Evolutionary conservation across 2,329 filamentous ascomycete genomes (phyloP).

Genomic region (Pyrenophora tritici-repentis): DNA sequence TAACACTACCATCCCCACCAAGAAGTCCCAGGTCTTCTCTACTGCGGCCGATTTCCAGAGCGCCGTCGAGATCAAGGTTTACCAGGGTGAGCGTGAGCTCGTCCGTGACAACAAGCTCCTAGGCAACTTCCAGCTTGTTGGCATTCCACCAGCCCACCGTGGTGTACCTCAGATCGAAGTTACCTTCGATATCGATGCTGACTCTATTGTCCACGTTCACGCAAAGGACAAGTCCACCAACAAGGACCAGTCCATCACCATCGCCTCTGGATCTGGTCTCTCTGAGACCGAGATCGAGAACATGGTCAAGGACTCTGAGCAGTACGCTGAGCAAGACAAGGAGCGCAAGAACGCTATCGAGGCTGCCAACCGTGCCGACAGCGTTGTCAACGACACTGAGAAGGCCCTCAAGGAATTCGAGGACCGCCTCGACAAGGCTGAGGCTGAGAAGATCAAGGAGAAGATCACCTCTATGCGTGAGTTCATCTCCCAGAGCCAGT

Average conservation of each 20-base stretch:
- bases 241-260: conserved; percentile 99
- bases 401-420: conserved; percentile 97
- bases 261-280: conserved; percentile 95
- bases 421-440: conserved; percentile 94
- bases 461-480: conserved; percentile 87
- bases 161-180: conserved; percentile 97
- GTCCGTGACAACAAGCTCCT: conserved; percentile 98
- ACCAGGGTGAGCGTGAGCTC: conserved; percentile 99
- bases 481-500: conserved; percentile 91
- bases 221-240: conserved; percentile 99
- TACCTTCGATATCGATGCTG: conserved; percentile 97
- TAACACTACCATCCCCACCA: conserved; percentile 98
- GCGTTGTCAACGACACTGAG: conserved; percentile 95
- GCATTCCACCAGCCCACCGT: conserved; percentile 93
- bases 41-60: conserved; percentile 98
- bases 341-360: conserved; percentile 95
- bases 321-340: conserved; percentile 93
- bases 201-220: conserved; percentile 96
- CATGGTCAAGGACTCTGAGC: conserved; percentile 98
- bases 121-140: conserved; percentile 98
- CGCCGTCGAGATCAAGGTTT: conserved; percentile 99
- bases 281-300: conserved; percentile 92
- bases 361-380: conserved; percentile 95
- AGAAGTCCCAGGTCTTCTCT: conserved; percentile 98
- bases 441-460: conserved; percentile 90